Evolutionary conservation across 2,329 filamentous ascomycete species (phyloP).

Genomic region (Saccharata proteae): DNA sequence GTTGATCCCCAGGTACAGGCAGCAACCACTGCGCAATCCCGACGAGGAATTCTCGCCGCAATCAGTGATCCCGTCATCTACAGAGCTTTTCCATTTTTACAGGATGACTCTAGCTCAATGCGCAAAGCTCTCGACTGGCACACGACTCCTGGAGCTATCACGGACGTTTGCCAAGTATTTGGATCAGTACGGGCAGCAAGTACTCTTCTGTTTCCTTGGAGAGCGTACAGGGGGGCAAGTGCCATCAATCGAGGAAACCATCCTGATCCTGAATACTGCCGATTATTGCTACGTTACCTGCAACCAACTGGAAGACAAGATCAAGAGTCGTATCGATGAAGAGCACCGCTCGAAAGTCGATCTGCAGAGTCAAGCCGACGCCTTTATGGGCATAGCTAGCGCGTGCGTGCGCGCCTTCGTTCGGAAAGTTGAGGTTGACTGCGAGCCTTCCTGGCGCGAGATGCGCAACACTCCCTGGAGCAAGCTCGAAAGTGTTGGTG

Average conservation of each 20-base stretch:
- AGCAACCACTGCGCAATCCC: slow-evolving; percentile 62
- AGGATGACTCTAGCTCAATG: slow-evolving; percentile 87
- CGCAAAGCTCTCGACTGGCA: slow-evolving; percentile 88
- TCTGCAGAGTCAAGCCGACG: slow-evolving; percentile 83
- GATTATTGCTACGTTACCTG: slow-evolving; percentile 96
- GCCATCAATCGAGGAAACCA: slow-evolving; percentile 59
- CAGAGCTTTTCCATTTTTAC: slow-evolving; percentile 96
- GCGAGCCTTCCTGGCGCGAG: slow-evolving; percentile 84
- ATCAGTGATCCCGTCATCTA: slow-evolving; percentile 83
- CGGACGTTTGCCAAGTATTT: slow-evolving; percentile 83
- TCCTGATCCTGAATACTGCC: slow-evolving; percentile 86
- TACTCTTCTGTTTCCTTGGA: slow-evolving; percentile 61
- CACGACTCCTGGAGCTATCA: slow-evolving; percentile 71
- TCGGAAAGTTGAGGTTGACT: slow-evolving; percentile 66
- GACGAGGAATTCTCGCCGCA: slow-evolving; percentile 91
- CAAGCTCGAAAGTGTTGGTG: slow-evolving; percentile 82
- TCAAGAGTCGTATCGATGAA: slow-evolving; percentile 77
- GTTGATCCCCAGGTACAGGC: slow-evolving; percentile 79
- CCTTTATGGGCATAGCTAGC: slow-evolving; percentile 89
- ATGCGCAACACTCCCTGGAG: slow-evolving; percentile 96
- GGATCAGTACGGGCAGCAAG: slow-evolving; percentile 89
- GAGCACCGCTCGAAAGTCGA: slow-evolving; percentile 66
- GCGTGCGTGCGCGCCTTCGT: slow-evolving; percentile 76
- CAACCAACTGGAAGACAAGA: slow-evolving; percentile 85
- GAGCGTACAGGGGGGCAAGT: slow-evolving; percentile 45